Evolutionary conservation across 2,329 filamentous ascomycete genomes (phyloP).

Genomic region (Alternaria gansuensis): DNA sequence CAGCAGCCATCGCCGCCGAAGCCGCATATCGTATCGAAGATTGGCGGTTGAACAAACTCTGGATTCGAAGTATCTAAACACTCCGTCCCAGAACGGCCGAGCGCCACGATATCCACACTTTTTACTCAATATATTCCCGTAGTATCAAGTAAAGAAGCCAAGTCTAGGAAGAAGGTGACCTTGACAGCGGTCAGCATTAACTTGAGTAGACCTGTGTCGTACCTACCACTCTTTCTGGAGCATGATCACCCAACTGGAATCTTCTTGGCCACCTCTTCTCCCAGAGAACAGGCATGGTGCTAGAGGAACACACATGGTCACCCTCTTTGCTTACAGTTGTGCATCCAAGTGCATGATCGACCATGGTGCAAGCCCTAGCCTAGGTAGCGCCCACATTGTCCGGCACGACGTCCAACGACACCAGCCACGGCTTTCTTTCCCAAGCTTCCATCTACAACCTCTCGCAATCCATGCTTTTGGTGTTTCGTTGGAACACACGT

Average conservation of each 20-base stretch:
- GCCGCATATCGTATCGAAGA: neutral
- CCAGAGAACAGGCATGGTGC: too few species aligned
- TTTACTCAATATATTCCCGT: neutral
- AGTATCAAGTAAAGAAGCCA: neutral
- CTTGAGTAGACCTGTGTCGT: accelerated
- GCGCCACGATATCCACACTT: neutral
- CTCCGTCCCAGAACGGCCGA: neutral
- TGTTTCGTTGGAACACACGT: neutral
- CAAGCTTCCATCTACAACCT: neutral
- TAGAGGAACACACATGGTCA: too few species aligned
- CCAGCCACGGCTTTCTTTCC: neutral
- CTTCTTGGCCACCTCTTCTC: too few species aligned
- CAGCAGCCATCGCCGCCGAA: neutral
- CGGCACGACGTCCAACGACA: neutral
- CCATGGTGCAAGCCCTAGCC: conserved; percentile 2
- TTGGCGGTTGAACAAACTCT: neutral
- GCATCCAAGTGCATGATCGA: neutral
- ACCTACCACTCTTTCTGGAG: conserved; percentile 7
- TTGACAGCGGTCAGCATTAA: neutral
- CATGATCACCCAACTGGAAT: too few species aligned
- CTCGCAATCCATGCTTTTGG: neutral
- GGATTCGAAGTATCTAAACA: neutral
- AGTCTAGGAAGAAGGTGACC: neutral
- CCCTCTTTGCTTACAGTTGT: too few species aligned
- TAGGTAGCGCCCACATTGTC: conserved; percentile 9